Evolutionary conservation across 2,329 filamentous ascomycete species (phyloP).

Genomic region (Trichoderma sp.): DNA sequence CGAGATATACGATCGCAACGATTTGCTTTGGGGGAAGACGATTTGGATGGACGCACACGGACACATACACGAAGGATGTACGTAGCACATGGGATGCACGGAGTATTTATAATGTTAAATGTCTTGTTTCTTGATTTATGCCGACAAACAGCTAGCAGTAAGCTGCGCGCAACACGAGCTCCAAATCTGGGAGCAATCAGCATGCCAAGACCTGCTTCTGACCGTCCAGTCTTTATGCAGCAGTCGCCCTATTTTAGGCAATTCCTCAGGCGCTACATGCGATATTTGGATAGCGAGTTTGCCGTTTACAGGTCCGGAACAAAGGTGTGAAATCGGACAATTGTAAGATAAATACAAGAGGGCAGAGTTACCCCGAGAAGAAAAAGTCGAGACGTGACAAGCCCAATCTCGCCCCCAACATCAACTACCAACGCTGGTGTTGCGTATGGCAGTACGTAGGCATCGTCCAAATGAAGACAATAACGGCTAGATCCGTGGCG

Average conservation of each 20-base stretch:
- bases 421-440: background rate
- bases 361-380: too few species aligned
- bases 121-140: background rate
- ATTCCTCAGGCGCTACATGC: background rate
- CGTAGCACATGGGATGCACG: background rate
- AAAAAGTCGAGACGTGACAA: background rate
- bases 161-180: background rate
- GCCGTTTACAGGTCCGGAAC: background rate
- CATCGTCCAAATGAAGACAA: slow-evolving; percentile 20
- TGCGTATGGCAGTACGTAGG: slow-evolving; percentile 29
- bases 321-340: too few species aligned
- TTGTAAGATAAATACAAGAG: too few species aligned
- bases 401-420: background rate
- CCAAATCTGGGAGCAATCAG: background rate
- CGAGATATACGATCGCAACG: background rate
- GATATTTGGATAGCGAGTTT: background rate
- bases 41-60: background rate
- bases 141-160: background rate
- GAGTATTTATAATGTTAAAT: background rate
- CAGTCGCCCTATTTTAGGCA: background rate
- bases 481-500: background rate
- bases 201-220: background rate
- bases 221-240: background rate
- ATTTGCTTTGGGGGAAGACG: background rate
- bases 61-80: background rate